Conservation (phyloP, 23 red algal genomes). For the Gracilaria gracilis region DNA sequence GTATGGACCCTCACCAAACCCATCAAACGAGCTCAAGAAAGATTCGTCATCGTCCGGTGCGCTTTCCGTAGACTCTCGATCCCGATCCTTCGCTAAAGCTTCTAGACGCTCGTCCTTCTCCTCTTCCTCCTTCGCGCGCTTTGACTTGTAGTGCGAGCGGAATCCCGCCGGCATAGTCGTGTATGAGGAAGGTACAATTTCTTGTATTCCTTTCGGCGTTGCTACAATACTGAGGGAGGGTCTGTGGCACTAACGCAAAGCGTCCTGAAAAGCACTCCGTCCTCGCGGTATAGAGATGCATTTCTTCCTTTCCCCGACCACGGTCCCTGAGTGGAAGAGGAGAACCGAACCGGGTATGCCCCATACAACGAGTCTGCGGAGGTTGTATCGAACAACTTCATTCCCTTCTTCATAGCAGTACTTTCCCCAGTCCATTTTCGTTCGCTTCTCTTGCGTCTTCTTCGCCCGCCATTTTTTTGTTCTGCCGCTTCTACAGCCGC, state of each 20-base stretch:
- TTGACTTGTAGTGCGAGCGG: conserved; percentile 62
- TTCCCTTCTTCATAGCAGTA: conserved; percentile 42
- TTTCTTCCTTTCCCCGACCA: conserved; percentile 75
- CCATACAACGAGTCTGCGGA: conserved; percentile 77
- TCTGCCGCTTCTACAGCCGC: conserved; percentile 48
- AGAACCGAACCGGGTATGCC: conserved; percentile 80
- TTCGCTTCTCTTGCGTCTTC: conserved; percentile 32
- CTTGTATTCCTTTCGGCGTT: conserved; percentile 64
- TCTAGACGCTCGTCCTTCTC: conserved; percentile 31
- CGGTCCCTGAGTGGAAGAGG: conserved; percentile 56
- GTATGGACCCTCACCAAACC: conserved; percentile 60
- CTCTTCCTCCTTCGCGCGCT: background rate
- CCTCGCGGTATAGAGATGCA: conserved; percentile 69
- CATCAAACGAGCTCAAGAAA: conserved; percentile 57
- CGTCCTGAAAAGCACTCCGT: conserved; percentile 75
- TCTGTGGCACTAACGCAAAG: conserved; percentile 82
- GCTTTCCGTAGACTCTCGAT: conserved; percentile 14
- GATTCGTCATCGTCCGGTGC: conserved; percentile 57
- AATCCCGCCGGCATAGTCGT: conserved; percentile 73
- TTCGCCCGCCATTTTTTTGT: conserved; percentile 48
- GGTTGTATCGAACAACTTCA: conserved; percentile 71
- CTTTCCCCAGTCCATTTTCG: background rate
- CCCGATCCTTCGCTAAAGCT: conserved; percentile 7
- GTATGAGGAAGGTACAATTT: conserved; percentile 74
- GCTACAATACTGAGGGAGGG: conserved; percentile 76